phyloP scores from a whole-genome alignment of 768 basidiomycete species.

The Dictyophora rubrovolvata region DNA sequence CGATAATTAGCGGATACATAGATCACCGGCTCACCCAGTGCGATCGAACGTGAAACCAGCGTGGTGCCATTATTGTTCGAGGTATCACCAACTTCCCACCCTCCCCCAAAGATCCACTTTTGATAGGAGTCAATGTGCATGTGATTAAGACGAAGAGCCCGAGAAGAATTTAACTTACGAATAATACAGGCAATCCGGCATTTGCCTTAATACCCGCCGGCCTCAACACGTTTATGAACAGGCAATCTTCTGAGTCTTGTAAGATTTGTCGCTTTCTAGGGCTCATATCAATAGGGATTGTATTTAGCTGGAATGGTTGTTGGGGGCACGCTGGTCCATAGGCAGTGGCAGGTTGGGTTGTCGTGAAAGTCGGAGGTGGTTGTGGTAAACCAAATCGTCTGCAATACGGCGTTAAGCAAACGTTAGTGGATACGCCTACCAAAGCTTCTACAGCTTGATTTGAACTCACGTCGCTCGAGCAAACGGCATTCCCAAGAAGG shows the following conservation, averaged over 20 bases:
- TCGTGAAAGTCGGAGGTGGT: slow-evolving; percentile 25
- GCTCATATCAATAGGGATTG: slow-evolving; percentile 12
- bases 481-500: slow-evolving; percentile 46
- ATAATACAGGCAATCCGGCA: slow-evolving; percentile 16
- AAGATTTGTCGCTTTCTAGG: slow-evolving; percentile 24
- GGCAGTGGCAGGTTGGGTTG: slow-evolving; percentile 25
- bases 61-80: slow-evolving; percentile 13
- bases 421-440: neutral
- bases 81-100: slow-evolving; percentile 23
- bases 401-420: neutral
- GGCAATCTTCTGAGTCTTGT: slow-evolving; percentile 24
- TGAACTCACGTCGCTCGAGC: slow-evolving; percentile 40
- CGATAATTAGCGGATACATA: slow-evolving; percentile 34
- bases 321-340: slow-evolving; percentile 40
- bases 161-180: slow-evolving; percentile 11
- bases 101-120: slow-evolving; percentile 25
- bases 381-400: slow-evolving; percentile 37
- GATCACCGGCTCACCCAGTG: slow-evolving; percentile 23
- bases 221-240: slow-evolving; percentile 17
- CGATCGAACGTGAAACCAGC: slow-evolving; percentile 25
- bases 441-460: neutral
- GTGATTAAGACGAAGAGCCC: neutral
- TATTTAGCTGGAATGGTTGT: slow-evolving; percentile 25
- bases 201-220: slow-evolving; percentile 11
- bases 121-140: slow-evolving; percentile 13